Percentiles rank a stretch among this genome's conserved stretches.
Evolutionary conservation across 345 rosid genomes (phyloP).

Genomic region (Arabis alpina): DNA sequence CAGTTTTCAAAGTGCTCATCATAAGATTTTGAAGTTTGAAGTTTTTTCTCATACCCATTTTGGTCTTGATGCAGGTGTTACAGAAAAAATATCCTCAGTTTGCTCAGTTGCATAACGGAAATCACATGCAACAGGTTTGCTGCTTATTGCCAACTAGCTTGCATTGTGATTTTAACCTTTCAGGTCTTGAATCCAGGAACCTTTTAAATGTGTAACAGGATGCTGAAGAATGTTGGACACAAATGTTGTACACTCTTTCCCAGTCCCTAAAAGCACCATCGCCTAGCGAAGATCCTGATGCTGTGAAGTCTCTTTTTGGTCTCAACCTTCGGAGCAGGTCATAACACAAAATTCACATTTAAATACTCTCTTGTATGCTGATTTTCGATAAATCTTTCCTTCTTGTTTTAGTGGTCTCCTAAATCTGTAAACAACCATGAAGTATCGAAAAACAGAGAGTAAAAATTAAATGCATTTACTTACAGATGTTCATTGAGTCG

Average conservation of each 20-base stretch:
- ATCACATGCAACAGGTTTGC: slow-evolving; percentile 88
- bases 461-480: not conserved
- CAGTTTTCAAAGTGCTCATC: not conserved
- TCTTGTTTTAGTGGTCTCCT: no score
- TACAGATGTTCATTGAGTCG: no score
- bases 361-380: slow-evolving; percentile 17
- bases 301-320: slow-evolving; percentile 70
- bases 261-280: slow-evolving; percentile 65
- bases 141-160: not conserved
- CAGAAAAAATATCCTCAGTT: slow-evolving; percentile 89
- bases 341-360: not conserved
- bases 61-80: slow-evolving; percentile 58
- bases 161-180: slow-evolving; percentile 3
- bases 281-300: slow-evolving; percentile 60
- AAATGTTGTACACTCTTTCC: slow-evolving; percentile 78
- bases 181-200: slow-evolving; percentile 21
- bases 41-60: slow-evolving; percentile 9
- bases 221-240: slow-evolving; percentile 97
- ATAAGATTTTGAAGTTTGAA: not conserved
- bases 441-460: not conserved
- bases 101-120: slow-evolving; percentile 84
- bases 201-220: slow-evolving; percentile 52
- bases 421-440: not conserved
- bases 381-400: not conserved
- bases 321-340: slow-evolving; percentile 78